Base-by-base conservation (phyloP, 164 flowering plant genomes). In the Chimonanthus salicifolius region DNA sequence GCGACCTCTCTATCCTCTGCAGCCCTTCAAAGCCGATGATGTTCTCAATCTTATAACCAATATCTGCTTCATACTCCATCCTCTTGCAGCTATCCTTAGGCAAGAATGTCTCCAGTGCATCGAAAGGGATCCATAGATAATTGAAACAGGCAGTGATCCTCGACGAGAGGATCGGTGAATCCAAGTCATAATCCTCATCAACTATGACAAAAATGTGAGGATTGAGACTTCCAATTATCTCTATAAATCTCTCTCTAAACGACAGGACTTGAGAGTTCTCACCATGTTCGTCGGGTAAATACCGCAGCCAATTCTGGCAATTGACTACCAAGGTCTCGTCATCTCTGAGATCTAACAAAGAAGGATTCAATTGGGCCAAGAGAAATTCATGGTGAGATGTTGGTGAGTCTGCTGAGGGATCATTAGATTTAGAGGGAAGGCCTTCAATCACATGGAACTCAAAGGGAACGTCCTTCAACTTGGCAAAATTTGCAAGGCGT, bases 111-210 rank as follows among this genome's bases (percentile, higher is more conserved):
- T 92, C 97, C 71, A 92, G 75, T 0, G 92, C 89, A 71, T 92
- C 94, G 20, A 90, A 90, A 0, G 91, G 97, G 68, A 92, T 90
- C 97, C 97, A 92, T 3, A 90, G 73, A 48, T 88, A 92, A 73
- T 92, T 90, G 76, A 92, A 86, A 68, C 92, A 85, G 0, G 89
- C 46, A 0, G 90, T 74, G 49, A 89, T 88, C 67, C 97, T 86
- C 0, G 92, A 83, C 2, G 84, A 46, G 20, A 92, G 85, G 78
- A 84, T 87, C 8, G 87, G 68, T 6, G 78, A 71, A 47, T 83
- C 86, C 68, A 88, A 66, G 75, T 92, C 92, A 0, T 77, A 79
- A 68, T 92, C 97, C 77, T 92, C 97, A 33, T 92, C 97, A 0
- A 89, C 93, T 44, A 90, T 75, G 3, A 81, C 68, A 49, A 88